Evolutionary conservation across 441 rosid species (phyloP).

Genomic region (Populus hybrid): DNA sequence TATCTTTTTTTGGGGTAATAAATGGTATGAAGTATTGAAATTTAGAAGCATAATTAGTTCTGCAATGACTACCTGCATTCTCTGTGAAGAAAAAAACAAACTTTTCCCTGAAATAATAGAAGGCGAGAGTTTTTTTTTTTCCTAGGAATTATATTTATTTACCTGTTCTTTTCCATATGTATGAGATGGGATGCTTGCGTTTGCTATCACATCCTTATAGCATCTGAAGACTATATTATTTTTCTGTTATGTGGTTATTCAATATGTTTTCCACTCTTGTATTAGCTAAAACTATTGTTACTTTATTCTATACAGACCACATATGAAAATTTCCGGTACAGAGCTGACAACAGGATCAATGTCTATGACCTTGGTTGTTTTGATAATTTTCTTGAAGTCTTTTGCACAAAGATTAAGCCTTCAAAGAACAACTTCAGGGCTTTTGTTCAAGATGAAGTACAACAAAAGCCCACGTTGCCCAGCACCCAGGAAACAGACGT

Average conservation of each 20-base stretch:
- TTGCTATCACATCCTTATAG: not conserved
- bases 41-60: not conserved
- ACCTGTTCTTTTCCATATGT: not conserved
- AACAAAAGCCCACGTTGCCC: slow-evolving; percentile 43
- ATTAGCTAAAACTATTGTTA: not conserved
- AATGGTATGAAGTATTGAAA: not conserved
- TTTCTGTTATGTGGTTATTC: not conserved
- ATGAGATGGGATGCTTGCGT: not conserved
- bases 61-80: not conserved
- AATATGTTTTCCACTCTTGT: not conserved
- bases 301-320: slow-evolving; percentile 60
- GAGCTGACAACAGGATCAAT: slow-evolving; percentile 70
- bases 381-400: slow-evolving; percentile 69
- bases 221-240: not conserved
- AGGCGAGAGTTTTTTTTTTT: not conserved
- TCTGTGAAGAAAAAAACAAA: not conserved
- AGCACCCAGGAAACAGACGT: slow-evolving; percentile 42
- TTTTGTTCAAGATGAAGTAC: slow-evolving; percentile 55
- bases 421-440: slow-evolving; percentile 79
- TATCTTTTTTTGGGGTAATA: not conserved
- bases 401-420: slow-evolving; percentile 62
- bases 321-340: slow-evolving; percentile 85
- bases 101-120: not conserved
- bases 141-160: not conserved
- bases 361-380: slow-evolving; percentile 59